Base-by-base conservation (phyloP, 169 alveolate species). In the Plasmodium relictum region DNA sequence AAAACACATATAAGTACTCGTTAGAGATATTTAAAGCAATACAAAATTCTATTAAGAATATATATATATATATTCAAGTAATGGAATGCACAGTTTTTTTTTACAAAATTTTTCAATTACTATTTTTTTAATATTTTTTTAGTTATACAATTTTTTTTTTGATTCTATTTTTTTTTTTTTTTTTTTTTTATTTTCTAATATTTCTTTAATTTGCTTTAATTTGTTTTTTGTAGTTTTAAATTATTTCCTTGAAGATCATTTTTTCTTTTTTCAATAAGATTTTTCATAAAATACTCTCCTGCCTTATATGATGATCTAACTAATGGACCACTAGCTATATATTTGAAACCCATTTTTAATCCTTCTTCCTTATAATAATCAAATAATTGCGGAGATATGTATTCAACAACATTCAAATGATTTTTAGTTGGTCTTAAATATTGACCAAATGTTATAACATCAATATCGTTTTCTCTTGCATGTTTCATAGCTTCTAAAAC, bases 301-400 rank as follows among this genome's bases (percentile, higher is more conserved):
- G 96, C 96, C 58, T 74, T 88, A 61, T 93, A 93, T 12, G 94
- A 87, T 4, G 94, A 87, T n/a, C 96, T 66, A 24, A 88, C 88
- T 44, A 93, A 73, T 8, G 96, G 96, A 26, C 96, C 96, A 10
- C 94, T 74, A 6, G 96, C 96, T 20, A 88, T 88, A 70, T 91
- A 91, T 56, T 61, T 88, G 83, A 93, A 93, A 4, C 96, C 96
- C 92, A 91, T 73, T 45, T 78, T 71, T 70, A 78, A 48, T 8
- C 93, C 96, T 2, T 63, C 65, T 4, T 66, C 88, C 18, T 74
- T 73, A 61, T 89, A 93, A 42, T 56, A 42, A 31, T 70, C 52
- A 74, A 93, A 93, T 74, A 56, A 37, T 48, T 91, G 71, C 0
- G 94, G 96, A 45, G 95, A 63, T 18, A 91, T 66, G 62, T 78